Base-by-base conservation (phyloP, 352 stramenopile species). In the Pythium oligandrum region DNA sequence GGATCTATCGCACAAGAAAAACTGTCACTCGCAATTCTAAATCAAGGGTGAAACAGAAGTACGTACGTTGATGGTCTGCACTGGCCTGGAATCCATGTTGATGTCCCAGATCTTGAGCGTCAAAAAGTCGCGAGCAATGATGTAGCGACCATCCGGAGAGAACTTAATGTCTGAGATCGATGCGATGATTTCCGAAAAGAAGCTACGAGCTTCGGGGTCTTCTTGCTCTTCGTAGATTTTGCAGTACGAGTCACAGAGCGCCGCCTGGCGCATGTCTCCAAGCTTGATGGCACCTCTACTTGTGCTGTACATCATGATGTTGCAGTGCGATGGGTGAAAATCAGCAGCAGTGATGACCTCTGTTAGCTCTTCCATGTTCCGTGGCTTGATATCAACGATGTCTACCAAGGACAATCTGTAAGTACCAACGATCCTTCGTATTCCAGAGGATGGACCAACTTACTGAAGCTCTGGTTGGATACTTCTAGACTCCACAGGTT, bases 91-190 rank as follows among this genome's bases (percentile, higher is more conserved):
- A 65, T 97, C 88, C 91, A 97, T 98, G 69, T 97, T 96, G 49
- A 97, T 75, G 63, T 98, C 95, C 95, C 95, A 98, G 53, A 98
- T 75, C 70, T 98, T 98, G 48, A 98, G 69, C 37, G 91, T 97
- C 39, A 98, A 73, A 57, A 97, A 98, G 72, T 98, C 95, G 37
- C 95, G 80, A 17, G 92, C 86, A 36, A 98, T 86, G 58, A 98
- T 95, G 71, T 97, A 98, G 47, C 89, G 83, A 11, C 95, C 95
- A 59, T 97, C 93, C 0, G 78, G 79, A n/a, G 83, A 93, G 55
- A 97, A 98, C 51, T 93, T 93, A 49, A 97, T 93, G 66, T 98
- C 92, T 17, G 88, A 97, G 61, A 98, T 97, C 17, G 90, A 97
- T 37, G 88, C 87, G 42, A 98, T 96, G 64, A 98, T 98, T 63